These are phyloP conservation scores for Penicillium desertorum DNA, from an alignment of 495 filamentous ascomycete species.

Conservation along the genomic window DNA sequence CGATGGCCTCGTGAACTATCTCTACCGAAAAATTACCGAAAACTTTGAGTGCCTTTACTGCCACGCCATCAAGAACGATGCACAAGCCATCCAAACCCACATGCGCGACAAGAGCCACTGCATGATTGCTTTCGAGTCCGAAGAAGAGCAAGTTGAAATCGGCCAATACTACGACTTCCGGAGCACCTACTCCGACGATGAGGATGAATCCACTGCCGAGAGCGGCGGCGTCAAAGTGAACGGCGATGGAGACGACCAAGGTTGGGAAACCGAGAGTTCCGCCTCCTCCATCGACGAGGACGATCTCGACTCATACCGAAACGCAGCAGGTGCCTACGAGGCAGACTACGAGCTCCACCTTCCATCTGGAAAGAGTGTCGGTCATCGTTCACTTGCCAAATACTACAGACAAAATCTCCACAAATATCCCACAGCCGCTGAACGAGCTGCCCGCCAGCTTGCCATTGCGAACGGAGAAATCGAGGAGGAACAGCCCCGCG, in stretches of 20 bases:
- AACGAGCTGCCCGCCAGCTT: slow-evolving; percentile 49
- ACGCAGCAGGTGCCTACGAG: slow-evolving; percentile 69
- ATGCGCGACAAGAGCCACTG: slow-evolving; percentile 97
- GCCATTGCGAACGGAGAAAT: slow-evolving; percentile 52
- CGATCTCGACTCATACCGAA: slow-evolving; percentile 44
- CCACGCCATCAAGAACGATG: slow-evolving; percentile 69
- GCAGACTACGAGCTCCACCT: slow-evolving; percentile 92
- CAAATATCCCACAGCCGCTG: slow-evolving; percentile 69
- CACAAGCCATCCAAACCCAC: slow-evolving; percentile 80
- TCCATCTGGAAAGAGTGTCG: slow-evolving; percentile 85
- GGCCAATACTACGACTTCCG: slow-evolving; percentile 99
- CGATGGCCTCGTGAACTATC: slow-evolving; percentile 75
- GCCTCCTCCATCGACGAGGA: slow-evolving; percentile 72
- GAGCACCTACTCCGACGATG: slow-evolving; percentile 86
- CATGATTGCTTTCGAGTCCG: slow-evolving; percentile 87
- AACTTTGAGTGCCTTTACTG: slow-evolving; percentile 84
- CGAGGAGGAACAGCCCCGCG: slow-evolving; percentile 39
- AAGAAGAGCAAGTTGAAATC: slow-evolving; percentile 89
- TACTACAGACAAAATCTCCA: slow-evolving; percentile 94
- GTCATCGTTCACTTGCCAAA: slow-evolving; percentile 78
- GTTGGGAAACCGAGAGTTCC: slow-evolving; percentile 92
- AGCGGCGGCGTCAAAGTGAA: slow-evolving; percentile 43
- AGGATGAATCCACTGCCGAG: slow-evolving; percentile 35
- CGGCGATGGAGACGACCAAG: slow-evolving; percentile 55
- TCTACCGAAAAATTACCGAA: slow-evolving; percentile 71